Base-by-base conservation (phyloP, 768 basidiomycete genomes). In the Naganishia randhawae region DNA sequence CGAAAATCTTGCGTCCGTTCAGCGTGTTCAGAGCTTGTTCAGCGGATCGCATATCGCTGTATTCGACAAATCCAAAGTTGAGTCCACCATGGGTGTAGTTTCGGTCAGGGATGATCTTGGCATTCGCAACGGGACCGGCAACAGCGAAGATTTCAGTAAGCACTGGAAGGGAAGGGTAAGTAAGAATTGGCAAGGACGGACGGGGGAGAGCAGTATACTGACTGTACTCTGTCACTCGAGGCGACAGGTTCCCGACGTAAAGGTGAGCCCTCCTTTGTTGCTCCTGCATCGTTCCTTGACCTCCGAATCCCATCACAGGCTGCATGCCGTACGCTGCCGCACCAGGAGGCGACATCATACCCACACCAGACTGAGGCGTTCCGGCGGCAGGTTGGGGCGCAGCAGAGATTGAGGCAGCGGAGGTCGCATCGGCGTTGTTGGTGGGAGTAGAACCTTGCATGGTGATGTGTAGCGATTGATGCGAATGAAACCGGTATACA, bases 11-110 rank as follows among this genome's bases (percentile, higher is more conserved):
- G 78, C 96, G 90, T 52, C 96, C 96, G 80, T 98, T 98, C 75
- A 99, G 86, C 50, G 96, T 97, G 82, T 93, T 90, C 39, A 99
- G 84, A n/a, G 96, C 96, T 57, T 96, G 97, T 82, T 99, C 96
- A 41, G 96, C 96, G 41, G 93, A 91, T 71, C 92, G 89, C 91
- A 98, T 94, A 80, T 97, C 93, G 81, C 91, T 89, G 83, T 97
- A 99, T 82, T 99, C 96, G 81, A 98, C 94, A 82, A 94, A 99
- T 74, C 96, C 96, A 77, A 98, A 99, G 84, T 98, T 98, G 81
- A 96, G 89, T 70, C 96, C 96, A 66, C 94, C 96, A 78, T 99
- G 96, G 81, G 97, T 94, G 80, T 94, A 97, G 84, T 96, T 97
- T 75, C 94, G 88, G 84, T 99, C 96, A 33, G 95, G 95, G 81